Evolutionary conservation across 1,284 basidiomycete species (phyloP).

Genomic region (Sphagnurus paluster): DNA sequence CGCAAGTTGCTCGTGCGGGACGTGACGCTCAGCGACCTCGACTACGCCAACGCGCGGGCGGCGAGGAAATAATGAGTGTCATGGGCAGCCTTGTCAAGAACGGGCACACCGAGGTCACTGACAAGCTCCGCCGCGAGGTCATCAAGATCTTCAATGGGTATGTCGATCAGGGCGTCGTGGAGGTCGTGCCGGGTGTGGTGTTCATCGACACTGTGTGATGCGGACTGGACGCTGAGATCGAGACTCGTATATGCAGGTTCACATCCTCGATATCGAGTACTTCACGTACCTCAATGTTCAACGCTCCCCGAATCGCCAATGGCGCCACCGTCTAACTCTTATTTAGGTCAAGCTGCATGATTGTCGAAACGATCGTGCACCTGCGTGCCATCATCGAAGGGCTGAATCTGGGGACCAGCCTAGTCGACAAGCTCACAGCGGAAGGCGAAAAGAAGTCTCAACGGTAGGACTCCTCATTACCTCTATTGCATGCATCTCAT

Average conservation of each 20-base stretch:
- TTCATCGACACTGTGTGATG: conserved; percentile 84
- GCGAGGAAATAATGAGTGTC: conserved; percentile 98
- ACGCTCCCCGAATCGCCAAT: conserved; percentile 93
- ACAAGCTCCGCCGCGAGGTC: conserved; percentile 93
- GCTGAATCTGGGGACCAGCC: conserved; percentile 74
- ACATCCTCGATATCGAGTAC: conserved; percentile 99
- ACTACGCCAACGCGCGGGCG: conserved; percentile 93
- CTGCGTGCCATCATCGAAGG: conserved; percentile 88
- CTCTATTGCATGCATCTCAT: conserved; percentile 1
- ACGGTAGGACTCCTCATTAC: conserved; percentile 61
- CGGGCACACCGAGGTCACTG: conserved; percentile 94
- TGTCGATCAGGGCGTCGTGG: conserved; percentile 97
- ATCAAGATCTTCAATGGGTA: conserved; percentile 99
- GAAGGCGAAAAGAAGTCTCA: conserved; percentile 87
- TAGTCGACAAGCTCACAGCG: conserved; percentile 79
- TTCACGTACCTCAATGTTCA: conserved; percentile 99
- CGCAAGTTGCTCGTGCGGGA: conserved; percentile 97
- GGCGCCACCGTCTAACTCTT: conserved; percentile 69
- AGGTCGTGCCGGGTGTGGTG: conserved; percentile 95
- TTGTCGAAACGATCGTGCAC: conserved; percentile 93
- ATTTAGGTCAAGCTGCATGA: conserved; percentile 75
- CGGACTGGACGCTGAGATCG: not conserved
- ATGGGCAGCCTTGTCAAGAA: conserved; percentile 97
- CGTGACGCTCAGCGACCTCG: conserved; percentile 94
- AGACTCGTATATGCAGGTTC: conserved; percentile 63